Percentiles rank a stretch among this genome's conserved stretches.
Conservation (phyloP, 164 flowering plant species). For the Chloranthus sessilifolius region DNA sequence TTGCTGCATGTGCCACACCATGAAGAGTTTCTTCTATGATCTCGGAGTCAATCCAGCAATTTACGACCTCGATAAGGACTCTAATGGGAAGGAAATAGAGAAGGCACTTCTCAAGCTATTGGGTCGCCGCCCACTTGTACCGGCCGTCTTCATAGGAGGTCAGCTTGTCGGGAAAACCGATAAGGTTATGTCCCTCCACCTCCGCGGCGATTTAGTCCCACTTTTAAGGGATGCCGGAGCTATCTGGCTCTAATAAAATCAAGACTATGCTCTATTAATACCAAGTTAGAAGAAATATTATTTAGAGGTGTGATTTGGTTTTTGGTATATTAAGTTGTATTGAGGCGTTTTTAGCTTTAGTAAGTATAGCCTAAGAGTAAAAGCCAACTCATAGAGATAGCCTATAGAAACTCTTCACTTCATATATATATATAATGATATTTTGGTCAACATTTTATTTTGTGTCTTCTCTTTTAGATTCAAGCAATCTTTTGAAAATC, state of each 20-base stretch:
- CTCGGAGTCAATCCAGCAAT: constrained; percentile 46
- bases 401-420: too few species aligned
- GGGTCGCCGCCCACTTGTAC: constrained; percentile 58
- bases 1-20: constrained; percentile 74
- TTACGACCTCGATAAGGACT: constrained; percentile 39
- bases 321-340: too few species aligned
- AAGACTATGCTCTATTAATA: too few species aligned
- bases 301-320: too few species aligned
- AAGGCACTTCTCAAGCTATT: constrained; percentile 46
- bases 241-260: constrained; percentile 7
- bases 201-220: constrained; percentile 43
- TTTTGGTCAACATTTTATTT: too few species aligned
- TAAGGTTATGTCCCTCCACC: constrained; percentile 74
- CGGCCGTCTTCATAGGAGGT: constrained; percentile 66
- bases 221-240: constrained; percentile 27
- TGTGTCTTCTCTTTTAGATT: too few species aligned
- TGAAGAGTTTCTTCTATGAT: constrained; percentile 55
- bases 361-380: too few species aligned
- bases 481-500: too few species aligned
- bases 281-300: too few species aligned
- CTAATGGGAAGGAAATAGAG: constrained; percentile 65
- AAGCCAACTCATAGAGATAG: too few species aligned
- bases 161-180: constrained; percentile 61
- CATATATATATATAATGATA: too few species aligned
- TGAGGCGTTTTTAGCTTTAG: too few species aligned